phyloP scores from a whole-genome alignment of 768 basidiomycete species.

The Sutorius australiensis region DNA sequence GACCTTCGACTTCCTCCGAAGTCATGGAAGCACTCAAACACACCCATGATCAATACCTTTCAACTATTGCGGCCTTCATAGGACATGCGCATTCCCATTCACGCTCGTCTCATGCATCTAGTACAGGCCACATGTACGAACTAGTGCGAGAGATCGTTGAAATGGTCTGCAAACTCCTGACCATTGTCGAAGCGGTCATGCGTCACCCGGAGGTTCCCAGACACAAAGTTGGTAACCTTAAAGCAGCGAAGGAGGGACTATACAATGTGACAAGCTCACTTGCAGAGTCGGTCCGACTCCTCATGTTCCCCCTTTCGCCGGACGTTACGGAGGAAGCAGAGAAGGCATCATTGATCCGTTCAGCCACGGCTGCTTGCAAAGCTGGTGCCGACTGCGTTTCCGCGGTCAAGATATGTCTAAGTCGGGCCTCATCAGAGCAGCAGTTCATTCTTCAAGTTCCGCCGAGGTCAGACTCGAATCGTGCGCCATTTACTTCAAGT shows the following conservation, averaged over 20 bases:
- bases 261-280: constrained; percentile 84
- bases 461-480: constrained; percentile 41
- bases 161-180: constrained; percentile 86
- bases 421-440: constrained; percentile 55
- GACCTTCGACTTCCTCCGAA: constrained; percentile 64
- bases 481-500: constrained; percentile 44
- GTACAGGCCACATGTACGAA: constrained; percentile 91
- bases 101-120: constrained; percentile 84
- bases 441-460: constrained; percentile 67
- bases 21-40: constrained; percentile 73
- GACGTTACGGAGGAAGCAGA: constrained; percentile 75
- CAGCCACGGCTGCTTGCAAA: constrained; percentile 85
- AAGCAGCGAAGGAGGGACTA: constrained; percentile 70
- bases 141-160: constrained; percentile 94
- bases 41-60: constrained; percentile 88
- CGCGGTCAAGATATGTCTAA: constrained; percentile 79
- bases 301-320: constrained; percentile 50
- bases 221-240: constrained; percentile 62
- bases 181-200: constrained; percentile 86
- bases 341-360: constrained; percentile 69
- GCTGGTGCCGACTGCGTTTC: constrained; percentile 86
- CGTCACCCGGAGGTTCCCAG: constrained; percentile 66
- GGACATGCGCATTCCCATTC: constrained; percentile 95
- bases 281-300: constrained; percentile 79
- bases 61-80: constrained; percentile 95